Conservation (phyloP, 176 grass and related monocot genomes). For the Avena insularis region DNA sequence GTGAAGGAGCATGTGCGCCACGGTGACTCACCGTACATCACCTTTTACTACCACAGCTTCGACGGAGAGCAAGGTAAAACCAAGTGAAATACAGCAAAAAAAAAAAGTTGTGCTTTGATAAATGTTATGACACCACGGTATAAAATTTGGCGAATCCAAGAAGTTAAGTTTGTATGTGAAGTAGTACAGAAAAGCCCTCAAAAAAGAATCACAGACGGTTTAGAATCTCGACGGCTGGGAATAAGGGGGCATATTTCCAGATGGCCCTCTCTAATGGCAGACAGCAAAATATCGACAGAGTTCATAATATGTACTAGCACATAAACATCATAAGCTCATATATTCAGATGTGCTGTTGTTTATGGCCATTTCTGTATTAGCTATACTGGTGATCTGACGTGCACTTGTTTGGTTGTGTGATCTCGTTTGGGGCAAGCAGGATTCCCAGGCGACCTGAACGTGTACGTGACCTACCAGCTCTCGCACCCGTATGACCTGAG, state of each 20-base stretch:
- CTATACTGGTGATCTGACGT: background rate
- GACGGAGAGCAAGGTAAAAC: slow-evolving; percentile 21
- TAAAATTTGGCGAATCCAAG: background rate
- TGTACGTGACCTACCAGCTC: slow-evolving; percentile 79
- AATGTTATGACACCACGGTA: background rate
- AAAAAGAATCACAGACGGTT: background rate
- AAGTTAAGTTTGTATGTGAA: slow-evolving; percentile 6
- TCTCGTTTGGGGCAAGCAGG: slow-evolving; percentile 34
- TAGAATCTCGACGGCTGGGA: background rate
- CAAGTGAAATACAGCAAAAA: background rate
- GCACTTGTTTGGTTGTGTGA: too few species aligned
- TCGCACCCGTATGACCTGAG: slow-evolving; percentile 57
- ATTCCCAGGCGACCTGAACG: slow-evolving; percentile 75
- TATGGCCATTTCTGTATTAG: background rate
- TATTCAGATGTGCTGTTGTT: background rate
- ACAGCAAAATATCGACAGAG: background rate
- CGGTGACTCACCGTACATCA: slow-evolving; percentile 21
- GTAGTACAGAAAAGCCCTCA: background rate
- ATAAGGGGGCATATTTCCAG: background rate
- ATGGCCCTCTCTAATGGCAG: background rate
- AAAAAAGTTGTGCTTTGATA: background rate
- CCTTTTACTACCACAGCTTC: slow-evolving; percentile 12
- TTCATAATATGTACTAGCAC: background rate
- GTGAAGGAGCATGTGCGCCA: background rate
- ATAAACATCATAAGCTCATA: background rate